A percentile compares a stretch with the other conserved stretches of the same genome.
Evolutionary conservation across 148 eudicot genomes (phyloP).

Genomic region (Chenopodium album): DNA sequence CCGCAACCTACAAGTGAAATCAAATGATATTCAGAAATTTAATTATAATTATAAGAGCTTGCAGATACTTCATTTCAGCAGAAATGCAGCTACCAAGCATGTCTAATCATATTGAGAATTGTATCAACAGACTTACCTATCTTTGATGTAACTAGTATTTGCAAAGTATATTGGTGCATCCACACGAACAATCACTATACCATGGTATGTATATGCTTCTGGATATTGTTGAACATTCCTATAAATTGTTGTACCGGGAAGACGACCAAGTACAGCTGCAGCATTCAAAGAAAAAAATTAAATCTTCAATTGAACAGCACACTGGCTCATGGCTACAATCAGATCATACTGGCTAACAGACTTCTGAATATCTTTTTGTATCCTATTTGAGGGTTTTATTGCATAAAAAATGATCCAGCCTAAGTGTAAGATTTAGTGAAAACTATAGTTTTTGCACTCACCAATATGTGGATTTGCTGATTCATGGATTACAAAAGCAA

Average conservation of each 20-base stretch:
- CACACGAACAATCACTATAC: conserved; percentile 88
- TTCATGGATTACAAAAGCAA: conserved; percentile 96
- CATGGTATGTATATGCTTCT: conserved; percentile 87
- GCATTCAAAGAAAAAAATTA: not conserved
- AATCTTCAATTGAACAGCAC: not conserved
- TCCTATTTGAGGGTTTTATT: not conserved
- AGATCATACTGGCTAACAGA: conserved; percentile 1
- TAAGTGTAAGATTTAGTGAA: not conserved
- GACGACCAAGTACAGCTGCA: conserved; percentile 96
- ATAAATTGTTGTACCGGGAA: conserved; percentile 94
- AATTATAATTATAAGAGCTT: not conserved
- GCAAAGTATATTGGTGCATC: conserved; percentile 99
- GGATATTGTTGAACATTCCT: conserved; percentile 91
- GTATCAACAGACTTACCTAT: conserved; percentile 46
- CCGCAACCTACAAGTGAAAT: conserved; percentile 55
- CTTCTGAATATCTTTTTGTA: not conserved
- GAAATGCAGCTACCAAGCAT: conserved; percentile 1
- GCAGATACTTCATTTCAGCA: not conserved
- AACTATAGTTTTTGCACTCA: conserved; percentile 35
- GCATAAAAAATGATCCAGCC: no score
- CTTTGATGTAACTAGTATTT: conserved; percentile 90
- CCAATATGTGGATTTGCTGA: conserved; percentile 99
- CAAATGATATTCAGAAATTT: not conserved
- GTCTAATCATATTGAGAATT: not conserved
- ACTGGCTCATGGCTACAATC: not conserved